Percentiles rank a stretch among this genome's conserved stretches.
Evolutionary conservation across 2,329 filamentous ascomycete genomes (phyloP).

Genomic region (Trichoderma afroharzianum): DNA sequence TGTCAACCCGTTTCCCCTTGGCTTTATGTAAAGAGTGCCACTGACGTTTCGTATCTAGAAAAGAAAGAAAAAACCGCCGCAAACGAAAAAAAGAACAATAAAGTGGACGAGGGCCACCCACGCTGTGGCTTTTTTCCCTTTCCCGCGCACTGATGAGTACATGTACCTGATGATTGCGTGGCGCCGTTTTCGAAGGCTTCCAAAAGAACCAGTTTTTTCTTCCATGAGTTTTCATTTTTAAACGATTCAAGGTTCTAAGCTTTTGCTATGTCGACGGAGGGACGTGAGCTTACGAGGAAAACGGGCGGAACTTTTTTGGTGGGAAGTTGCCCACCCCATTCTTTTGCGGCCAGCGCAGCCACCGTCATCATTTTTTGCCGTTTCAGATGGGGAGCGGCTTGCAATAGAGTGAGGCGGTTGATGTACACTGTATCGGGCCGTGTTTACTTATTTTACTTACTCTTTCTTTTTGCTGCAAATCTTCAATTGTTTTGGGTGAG

Average conservation of each 20-base stretch:
- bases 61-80: background rate
- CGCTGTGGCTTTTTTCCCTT: background rate
- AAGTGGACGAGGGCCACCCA: background rate
- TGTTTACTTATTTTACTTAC: background rate
- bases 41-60: background rate
- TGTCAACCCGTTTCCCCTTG: background rate
- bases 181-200: conserved; percentile 6
- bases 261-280: background rate
- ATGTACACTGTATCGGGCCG: background rate
- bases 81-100: background rate
- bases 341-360: background rate
- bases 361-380: background rate
- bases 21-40: background rate
- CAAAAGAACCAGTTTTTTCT: background rate
- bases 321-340: background rate
- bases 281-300: background rate
- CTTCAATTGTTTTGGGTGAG: background rate
- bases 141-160: background rate
- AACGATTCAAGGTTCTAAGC: background rate
- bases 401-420: background rate
- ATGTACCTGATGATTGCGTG: background rate
- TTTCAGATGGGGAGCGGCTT: background rate
- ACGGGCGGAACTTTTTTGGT: background rate
- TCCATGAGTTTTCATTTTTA: background rate
- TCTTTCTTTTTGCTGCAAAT: background rate